phyloP scores from a whole-genome alignment of 2,329 filamentous ascomycete genomes.

The Fusarium paranaense region DNA sequence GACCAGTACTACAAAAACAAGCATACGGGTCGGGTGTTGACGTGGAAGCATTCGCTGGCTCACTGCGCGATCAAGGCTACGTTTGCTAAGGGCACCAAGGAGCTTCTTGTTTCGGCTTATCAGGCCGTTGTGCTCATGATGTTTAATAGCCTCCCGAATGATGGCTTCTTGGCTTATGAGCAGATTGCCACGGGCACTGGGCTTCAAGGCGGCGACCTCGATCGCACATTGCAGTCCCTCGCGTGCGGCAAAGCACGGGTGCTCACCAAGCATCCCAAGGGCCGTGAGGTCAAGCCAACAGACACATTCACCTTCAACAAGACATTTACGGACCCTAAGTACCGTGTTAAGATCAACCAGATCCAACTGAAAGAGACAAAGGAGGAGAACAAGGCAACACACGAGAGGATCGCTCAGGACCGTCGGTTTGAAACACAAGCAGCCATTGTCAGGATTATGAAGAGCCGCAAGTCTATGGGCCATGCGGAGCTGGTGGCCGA shows the following conservation, averaged over 20 bases:
- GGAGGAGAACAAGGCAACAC: slow-evolving; percentile 93
- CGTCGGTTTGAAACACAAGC: slow-evolving; percentile 97
- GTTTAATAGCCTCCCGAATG: slow-evolving; percentile 77
- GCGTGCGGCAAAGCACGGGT: slow-evolving; percentile 91
- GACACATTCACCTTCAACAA: slow-evolving; percentile 90
- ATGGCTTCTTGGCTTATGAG: slow-evolving; percentile 77
- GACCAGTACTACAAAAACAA: slow-evolving; percentile 89
- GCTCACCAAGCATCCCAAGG: slow-evolving; percentile 85
- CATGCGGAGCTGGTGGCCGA: slow-evolving; percentile 91
- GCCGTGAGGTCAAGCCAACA: slow-evolving; percentile 79
- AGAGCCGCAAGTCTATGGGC: slow-evolving; percentile 87
- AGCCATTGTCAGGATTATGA: slow-evolving; percentile 97
- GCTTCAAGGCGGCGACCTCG: slow-evolving; percentile 81
- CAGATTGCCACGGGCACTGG: slow-evolving; percentile 81
- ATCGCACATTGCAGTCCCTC: slow-evolving; percentile 92
- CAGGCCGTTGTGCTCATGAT: slow-evolving; percentile 91
- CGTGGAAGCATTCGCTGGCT: slow-evolving; percentile 93
- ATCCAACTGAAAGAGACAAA: slow-evolving; percentile 97
- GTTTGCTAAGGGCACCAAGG: slow-evolving; percentile 85
- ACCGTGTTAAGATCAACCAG: slow-evolving; percentile 97
- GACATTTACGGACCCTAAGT: slow-evolving; percentile 81
- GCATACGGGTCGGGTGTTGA: slow-evolving; percentile 86
- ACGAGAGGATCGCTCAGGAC: slow-evolving; percentile 89
- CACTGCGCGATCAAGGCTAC: slow-evolving; percentile 87
- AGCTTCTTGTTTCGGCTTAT: slow-evolving; percentile 90